Conservation (phyloP, 371 early-diverging fungal genomes). For the Lichtheimia ramosa region DNA sequence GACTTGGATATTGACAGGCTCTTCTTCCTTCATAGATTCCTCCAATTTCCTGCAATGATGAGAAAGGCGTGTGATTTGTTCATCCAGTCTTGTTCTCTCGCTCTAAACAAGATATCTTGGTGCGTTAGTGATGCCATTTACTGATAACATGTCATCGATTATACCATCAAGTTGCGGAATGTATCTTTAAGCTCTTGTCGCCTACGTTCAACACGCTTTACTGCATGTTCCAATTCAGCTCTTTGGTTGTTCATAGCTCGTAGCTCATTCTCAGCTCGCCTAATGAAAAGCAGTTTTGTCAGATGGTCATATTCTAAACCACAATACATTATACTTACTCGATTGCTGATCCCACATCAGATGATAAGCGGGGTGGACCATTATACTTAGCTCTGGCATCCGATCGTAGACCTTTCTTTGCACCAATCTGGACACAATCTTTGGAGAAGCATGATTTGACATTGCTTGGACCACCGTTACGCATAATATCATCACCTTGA, state of each 20-base stretch:
- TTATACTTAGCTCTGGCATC: constrained; percentile 29
- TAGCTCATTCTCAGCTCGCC: background rate
- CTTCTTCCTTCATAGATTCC: constrained; percentile 60
- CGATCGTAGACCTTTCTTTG: constrained; percentile 42
- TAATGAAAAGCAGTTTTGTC: background rate
- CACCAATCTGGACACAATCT: constrained; percentile 71
- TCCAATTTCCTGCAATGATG: constrained; percentile 13
- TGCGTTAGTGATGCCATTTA: too few relatives aligned
- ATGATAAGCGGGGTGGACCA: constrained; percentile 46
- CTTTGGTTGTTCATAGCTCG: background rate
- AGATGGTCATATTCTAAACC: background rate
- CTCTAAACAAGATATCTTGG: too few relatives aligned
- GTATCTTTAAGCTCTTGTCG: too few relatives aligned
- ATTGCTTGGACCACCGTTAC: constrained; percentile 62
- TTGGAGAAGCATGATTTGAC: constrained; percentile 68
- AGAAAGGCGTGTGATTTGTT: too few relatives aligned
- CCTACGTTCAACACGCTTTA: background rate
- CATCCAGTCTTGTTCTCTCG: too few relatives aligned
- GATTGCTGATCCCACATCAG: constrained; percentile 44
- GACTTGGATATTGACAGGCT: constrained; percentile 63
- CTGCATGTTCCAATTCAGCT: constrained; percentile 36
- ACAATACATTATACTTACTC: constrained; percentile 19
- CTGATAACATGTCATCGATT: too few relatives aligned
- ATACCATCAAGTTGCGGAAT: too few relatives aligned
- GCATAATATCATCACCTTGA: constrained; percentile 77